These are phyloP conservation scores for Spatholobus suberectus DNA, from an alignment of 306 rosid genomes.

Conservation along the genomic window DNA sequence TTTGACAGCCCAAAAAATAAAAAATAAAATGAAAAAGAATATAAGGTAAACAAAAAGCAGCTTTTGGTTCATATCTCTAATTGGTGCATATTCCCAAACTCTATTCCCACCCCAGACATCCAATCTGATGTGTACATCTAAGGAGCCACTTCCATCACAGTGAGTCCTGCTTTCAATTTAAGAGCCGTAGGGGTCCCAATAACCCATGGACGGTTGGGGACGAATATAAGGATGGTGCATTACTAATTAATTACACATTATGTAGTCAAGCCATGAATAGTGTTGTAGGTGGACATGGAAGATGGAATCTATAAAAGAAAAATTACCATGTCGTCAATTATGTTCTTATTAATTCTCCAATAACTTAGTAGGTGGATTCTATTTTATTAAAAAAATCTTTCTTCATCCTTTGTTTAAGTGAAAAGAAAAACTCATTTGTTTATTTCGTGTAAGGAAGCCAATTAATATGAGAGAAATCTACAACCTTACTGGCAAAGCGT, in stretches of 20 bases:
- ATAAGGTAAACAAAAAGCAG: conserved; percentile 9
- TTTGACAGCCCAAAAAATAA: conserved; percentile 33
- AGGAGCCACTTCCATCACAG: not conserved
- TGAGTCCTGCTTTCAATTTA: conserved; percentile 18
- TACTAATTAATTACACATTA: not conserved
- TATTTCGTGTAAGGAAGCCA: not conserved
- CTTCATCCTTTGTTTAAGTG: not conserved
- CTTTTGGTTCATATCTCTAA: conserved; percentile 35
- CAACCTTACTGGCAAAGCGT: conserved; percentile 36
- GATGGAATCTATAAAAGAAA: not conserved
- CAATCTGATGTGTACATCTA: conserved; percentile 13
- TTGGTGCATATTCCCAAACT: conserved; percentile 26
- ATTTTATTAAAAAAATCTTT: not conserved
- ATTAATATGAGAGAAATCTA: conserved; percentile 24
- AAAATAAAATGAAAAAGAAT: not conserved
- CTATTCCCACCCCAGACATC: conserved; percentile 38
- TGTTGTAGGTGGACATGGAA: not conserved
- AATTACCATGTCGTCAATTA: not conserved
- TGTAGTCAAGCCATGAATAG: not conserved
- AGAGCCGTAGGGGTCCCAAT: not conserved
- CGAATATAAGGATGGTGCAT: conserved; percentile 3
- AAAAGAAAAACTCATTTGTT: not conserved
- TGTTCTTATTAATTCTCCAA: not conserved
- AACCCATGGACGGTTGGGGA: not conserved
- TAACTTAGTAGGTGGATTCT: not conserved